Base-by-base conservation (phyloP, 2,329 filamentous ascomycete species). In the Dactylella cylindrospora region DNA sequence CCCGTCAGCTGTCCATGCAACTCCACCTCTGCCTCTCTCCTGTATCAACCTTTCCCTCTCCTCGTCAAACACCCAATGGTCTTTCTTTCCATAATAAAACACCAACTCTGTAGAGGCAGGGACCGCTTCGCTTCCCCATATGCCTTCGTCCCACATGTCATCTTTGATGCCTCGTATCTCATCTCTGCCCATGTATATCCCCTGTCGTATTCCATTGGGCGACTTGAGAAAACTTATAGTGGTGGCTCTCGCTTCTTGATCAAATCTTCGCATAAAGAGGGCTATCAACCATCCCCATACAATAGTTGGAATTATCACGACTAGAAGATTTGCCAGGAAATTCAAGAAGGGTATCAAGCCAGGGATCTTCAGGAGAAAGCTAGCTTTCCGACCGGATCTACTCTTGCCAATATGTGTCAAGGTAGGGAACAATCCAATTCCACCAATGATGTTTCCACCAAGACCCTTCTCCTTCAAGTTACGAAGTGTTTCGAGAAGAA, bases 341-440 rank as follows among this genome's bases (percentile, higher is more conserved):
- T 53, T 25, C 15, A 53, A 15, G 32, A 61, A 47, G 1, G 55
- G 22, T 3, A 53, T 3, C 8, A 61, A 13, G 1, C 47, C 47
- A 3, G 55, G 41, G 3, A 53, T 25, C 3, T 38, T 39, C n/a
- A 53, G 3, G 17, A 61, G 43, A 4, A 41, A 65, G 29, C 73
- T 72, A 25, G 83, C 72, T 43, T 77, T 79, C 54, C 73, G 73
- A 1, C 86, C 86, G 20, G 77, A 81, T 0, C 79, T 76, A 1
- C 83, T 86, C 52, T 74, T 72, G 7, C 81, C 80, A 61, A 90
- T 82, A 72, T 88, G 80, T 9, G 83, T 79, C 29, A 90, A 78
- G 1, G 86, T 88, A 1, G 86, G 85, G 70, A 88, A 89, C 17
- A 90, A 77, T 45, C 89, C 76, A 36, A 88, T 76, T 1, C 79